Evolutionary conservation across 2,329 filamentous ascomycete species (phyloP).

Genomic region (Hymenoscyphus repandus): DNA sequence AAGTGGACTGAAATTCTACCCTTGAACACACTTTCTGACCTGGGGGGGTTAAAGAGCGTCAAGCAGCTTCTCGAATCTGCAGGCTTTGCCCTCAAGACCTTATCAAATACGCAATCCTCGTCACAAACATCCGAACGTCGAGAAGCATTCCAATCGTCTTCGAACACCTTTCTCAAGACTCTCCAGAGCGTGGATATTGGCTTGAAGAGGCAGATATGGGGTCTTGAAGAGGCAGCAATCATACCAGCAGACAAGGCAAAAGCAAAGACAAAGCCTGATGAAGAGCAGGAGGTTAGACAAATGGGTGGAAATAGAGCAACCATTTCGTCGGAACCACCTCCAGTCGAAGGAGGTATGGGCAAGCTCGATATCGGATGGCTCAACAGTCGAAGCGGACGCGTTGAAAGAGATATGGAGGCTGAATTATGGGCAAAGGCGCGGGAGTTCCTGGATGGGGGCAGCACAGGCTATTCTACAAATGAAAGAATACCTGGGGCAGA

Average conservation of each 20-base stretch:
- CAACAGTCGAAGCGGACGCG: constrained; percentile 77
- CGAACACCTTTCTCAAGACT: constrained; percentile 64
- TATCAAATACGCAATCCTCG: constrained; percentile 44
- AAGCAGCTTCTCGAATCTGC: constrained; percentile 51
- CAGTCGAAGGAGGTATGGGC: constrained; percentile 41
- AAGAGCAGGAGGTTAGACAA: constrained; percentile 3
- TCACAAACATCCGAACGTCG: constrained; percentile 18
- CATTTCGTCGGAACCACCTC: constrained; percentile 16
- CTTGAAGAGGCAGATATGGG: constrained; percentile 70
- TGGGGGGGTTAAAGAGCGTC: constrained; percentile 25
- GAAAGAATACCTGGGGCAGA: constrained; percentile 2
- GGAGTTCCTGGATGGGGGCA: constrained; percentile 44
- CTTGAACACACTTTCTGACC: background rate
- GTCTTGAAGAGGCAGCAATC: constrained; percentile 75
- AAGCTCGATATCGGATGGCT: constrained; percentile 79
- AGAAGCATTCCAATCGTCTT: constrained; percentile 51
- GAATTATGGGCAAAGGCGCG: constrained; percentile 68
- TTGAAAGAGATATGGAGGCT: constrained; percentile 76
- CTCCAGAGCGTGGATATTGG: constrained; percentile 71
- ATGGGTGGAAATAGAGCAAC: constrained; percentile 13
- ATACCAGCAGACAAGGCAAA: constrained; percentile 41
- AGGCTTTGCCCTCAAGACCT: constrained; percentile 56
- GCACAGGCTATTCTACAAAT: constrained; percentile 9
- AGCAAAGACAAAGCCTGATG: constrained; percentile 20
- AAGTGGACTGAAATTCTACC: background rate